Conservation (phyloP, 495 filamentous ascomycete genomes). For the Monascus purpureus region DNA sequence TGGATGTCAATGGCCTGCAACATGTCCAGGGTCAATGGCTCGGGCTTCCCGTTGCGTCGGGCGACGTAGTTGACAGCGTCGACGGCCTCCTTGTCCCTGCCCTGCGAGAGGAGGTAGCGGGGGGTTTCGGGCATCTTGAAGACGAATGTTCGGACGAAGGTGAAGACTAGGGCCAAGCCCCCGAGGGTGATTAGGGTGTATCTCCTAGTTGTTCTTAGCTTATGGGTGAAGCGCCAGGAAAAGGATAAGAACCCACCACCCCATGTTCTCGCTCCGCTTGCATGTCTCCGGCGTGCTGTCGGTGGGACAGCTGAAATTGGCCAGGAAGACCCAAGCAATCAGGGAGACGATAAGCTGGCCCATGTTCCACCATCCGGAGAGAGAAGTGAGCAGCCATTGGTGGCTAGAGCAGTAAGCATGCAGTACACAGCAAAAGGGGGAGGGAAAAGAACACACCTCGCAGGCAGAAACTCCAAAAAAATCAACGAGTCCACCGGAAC, state of each 20-base stretch:
- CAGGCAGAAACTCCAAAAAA: constrained; percentile 39
- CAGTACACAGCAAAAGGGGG: too few species aligned
- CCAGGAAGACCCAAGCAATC: constrained; percentile 35
- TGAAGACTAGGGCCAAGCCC: constrained; percentile 52
- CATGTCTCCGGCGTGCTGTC: constrained; percentile 20
- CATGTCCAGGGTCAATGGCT: constrained; percentile 46
- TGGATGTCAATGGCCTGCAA: too few species aligned
- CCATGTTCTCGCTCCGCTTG: constrained; percentile 31
- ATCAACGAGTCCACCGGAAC: constrained; percentile 55
- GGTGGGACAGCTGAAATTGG: constrained; percentile 27
- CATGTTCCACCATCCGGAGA: constrained; percentile 38
- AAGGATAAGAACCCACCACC: too few species aligned
- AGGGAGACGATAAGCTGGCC: constrained; percentile 20
- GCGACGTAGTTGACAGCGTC: constrained; percentile 47
- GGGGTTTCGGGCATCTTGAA: constrained; percentile 58
- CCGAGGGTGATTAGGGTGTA: constrained; percentile 46
- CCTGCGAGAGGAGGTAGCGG: constrained; percentile 53
- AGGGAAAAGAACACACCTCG: too few species aligned
- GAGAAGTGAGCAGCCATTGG: constrained; percentile 33
- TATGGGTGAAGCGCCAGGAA: too few species aligned
- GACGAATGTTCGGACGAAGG: constrained; percentile 49
- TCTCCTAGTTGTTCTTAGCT: too few species aligned
- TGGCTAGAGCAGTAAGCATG: too few species aligned
- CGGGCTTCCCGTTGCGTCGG: constrained; percentile 45
- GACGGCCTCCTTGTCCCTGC: constrained; percentile 48